phyloP scores from a whole-genome alignment of 1,139 yeast species.

The Yamadazyma triangularis region DNA sequence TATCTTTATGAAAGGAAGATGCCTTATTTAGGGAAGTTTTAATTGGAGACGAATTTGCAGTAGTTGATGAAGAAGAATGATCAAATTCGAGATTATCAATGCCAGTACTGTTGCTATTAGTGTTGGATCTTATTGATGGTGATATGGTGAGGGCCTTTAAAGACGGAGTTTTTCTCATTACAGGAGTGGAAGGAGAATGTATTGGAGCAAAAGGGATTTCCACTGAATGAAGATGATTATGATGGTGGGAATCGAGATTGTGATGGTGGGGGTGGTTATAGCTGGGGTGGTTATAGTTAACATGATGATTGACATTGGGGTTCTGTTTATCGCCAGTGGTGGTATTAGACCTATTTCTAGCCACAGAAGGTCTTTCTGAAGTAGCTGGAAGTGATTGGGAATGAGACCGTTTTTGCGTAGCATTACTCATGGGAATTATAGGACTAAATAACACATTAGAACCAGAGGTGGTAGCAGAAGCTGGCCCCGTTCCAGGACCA shows the following conservation, averaged over 20 bases:
- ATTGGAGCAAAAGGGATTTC: neutral
- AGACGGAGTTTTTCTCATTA: conserved; percentile 27
- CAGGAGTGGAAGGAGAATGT: conserved; percentile 17
- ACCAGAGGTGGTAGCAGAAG: conserved; percentile 7
- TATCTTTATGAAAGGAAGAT: conserved; percentile 4
- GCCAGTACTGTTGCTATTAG: conserved; percentile 5
- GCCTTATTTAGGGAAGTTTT: conserved; percentile 5
- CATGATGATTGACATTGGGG: neutral
- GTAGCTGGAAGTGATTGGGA: conserved; percentile 32
- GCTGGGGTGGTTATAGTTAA: neutral
- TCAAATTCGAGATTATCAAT: conserved; percentile 7
- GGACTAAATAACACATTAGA: conserved; percentile 33
- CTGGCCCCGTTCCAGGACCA: neutral
- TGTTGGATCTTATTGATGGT: conserved; percentile 24
- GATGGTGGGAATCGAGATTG: conserved; percentile 1
- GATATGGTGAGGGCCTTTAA: conserved; percentile 38
- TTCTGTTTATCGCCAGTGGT: too few relatives aligned
- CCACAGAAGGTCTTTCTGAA: conserved; percentile 8
- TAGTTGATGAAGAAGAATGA: conserved; percentile 9
- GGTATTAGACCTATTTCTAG: conserved; percentile 14
- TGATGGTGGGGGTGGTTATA: neutral
- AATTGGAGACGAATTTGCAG: conserved; percentile 10
- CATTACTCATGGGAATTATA: conserved; percentile 25
- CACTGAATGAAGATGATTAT: conserved; percentile 1
- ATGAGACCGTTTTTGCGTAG: conserved; percentile 21